A percentile compares a stretch with the other conserved stretches of the same genome.
Conservation (phyloP, 805 yeast genomes). For the Lipomyces sp. region DNA sequence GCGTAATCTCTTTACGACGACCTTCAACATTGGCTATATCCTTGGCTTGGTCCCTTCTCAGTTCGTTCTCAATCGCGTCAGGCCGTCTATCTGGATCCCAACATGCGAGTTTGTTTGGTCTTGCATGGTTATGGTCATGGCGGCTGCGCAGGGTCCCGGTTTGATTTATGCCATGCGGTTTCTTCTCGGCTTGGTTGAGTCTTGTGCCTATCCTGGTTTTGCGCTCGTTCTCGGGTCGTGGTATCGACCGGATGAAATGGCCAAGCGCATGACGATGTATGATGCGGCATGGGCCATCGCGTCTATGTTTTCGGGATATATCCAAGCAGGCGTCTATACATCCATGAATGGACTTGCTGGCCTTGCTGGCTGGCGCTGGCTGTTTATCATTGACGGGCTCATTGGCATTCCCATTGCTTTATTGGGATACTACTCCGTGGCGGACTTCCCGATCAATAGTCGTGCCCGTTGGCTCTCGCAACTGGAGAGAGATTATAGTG, state of each 20-base stretch:
- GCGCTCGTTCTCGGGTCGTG: constrained; percentile 39
- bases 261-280: constrained; percentile 57
- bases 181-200: constrained; percentile 42
- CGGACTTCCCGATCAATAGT: constrained; percentile 59
- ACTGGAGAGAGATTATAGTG: constrained; percentile 11
- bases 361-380: constrained; percentile 56
- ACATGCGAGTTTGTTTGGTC: constrained; percentile 45
- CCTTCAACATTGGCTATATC: constrained; percentile 42
- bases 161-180: constrained; percentile 31
- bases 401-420: constrained; percentile 17
- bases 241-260: constrained; percentile 55
- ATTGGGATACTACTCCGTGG: constrained; percentile 44
- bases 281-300: constrained; percentile 64
- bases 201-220: constrained; percentile 56
- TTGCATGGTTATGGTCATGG: constrained; percentile 49
- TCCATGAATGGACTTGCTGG: constrained; percentile 52
- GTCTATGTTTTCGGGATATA: constrained; percentile 56
- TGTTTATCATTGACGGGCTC: constrained; percentile 22
- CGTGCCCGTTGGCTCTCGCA: constrained; percentile 47
- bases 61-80: constrained; percentile 37
- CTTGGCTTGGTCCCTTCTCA: constrained; percentile 47
- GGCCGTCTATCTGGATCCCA: constrained; percentile 36
- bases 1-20: constrained; percentile 22
- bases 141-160: constrained; percentile 31
- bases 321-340: constrained; percentile 55